Percentiles rank a stretch among this genome's conserved stretches.
phyloP scores from a whole-genome alignment of 495 filamentous ascomycete species.

The Melanomma pulvis-pyrius region DNA sequence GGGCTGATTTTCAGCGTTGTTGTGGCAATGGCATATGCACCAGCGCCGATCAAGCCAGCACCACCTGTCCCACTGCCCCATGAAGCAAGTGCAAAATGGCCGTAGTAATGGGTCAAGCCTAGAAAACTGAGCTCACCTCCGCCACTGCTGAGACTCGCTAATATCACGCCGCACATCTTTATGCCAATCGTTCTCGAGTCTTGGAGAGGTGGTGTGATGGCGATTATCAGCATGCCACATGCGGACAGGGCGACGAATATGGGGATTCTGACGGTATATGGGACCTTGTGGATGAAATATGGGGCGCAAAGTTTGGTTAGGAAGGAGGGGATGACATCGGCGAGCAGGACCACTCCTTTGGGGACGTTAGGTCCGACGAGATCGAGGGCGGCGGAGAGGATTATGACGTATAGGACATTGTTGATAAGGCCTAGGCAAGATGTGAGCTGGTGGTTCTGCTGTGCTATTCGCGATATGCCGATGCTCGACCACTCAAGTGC shows the following conservation, averaged over 20 bases:
- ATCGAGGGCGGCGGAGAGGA: constrained; percentile 93
- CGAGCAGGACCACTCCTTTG: constrained; percentile 89
- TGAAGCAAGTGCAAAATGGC: constrained; percentile 82
- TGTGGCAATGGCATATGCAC: constrained; percentile 81
- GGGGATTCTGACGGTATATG: constrained; percentile 75
- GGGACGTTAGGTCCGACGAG: constrained; percentile 84
- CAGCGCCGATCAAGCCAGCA: constrained; percentile 84
- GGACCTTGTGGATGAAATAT: constrained; percentile 86
- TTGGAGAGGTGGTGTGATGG: constrained; percentile 66
- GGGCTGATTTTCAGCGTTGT: constrained; percentile 74
- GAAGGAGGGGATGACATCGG: constrained; percentile 88
- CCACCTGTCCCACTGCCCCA: constrained; percentile 95
- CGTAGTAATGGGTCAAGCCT: constrained; percentile 90
- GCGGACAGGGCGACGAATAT: constrained; percentile 72
- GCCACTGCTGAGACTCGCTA: constrained; percentile 82
- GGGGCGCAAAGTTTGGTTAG: constrained; percentile 83
- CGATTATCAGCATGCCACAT: constrained; percentile 85
- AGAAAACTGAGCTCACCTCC: constrained; percentile 88
- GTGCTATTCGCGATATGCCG: neutral
- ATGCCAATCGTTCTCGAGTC: constrained; percentile 63
- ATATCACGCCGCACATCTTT: constrained; percentile 80
- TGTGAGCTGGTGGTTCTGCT: neutral
- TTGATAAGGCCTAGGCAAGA: constrained; percentile 77
- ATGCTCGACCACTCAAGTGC: neutral
- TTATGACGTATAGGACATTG: constrained; percentile 96